Evolutionary conservation across 495 filamentous ascomycete genomes (phyloP).

Genomic region (Aspergillus cavernicola): DNA sequence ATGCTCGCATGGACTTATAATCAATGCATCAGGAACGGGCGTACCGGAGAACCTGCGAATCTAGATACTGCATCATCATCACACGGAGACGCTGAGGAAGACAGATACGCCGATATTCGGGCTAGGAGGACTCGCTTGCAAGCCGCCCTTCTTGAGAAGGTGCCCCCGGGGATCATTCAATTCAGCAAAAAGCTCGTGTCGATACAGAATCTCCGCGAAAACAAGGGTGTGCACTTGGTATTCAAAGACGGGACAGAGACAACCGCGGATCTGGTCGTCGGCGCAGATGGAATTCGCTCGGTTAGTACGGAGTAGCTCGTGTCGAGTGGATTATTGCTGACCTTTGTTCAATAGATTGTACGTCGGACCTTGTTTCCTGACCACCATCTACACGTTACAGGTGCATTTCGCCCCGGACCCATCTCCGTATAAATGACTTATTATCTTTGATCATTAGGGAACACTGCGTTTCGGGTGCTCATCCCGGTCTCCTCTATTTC

Average conservation of each 20-base stretch:
- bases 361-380: background rate
- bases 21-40: background rate
- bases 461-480: background rate
- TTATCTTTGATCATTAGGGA: too few species aligned
- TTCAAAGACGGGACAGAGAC: constrained; percentile 32
- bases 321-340: background rate
- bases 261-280: constrained; percentile 46
- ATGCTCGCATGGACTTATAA: too few species aligned
- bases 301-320: constrained; percentile 22
- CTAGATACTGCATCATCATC: background rate
- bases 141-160: background rate
- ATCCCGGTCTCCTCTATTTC: constrained; percentile 6
- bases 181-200: constrained; percentile 2
- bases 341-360: background rate
- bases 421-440: too few species aligned
- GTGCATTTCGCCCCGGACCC: background rate
- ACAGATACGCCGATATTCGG: background rate
- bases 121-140: background rate
- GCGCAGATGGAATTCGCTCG: constrained; percentile 51
- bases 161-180: background rate
- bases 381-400: background rate
- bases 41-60: background rate
- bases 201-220: background rate
- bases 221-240: background rate
- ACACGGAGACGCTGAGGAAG: background rate